These are phyloP conservation scores for Trichoderma lentiforme DNA, from an alignment of 2,329 filamentous ascomycete species.

Conservation along the genomic window DNA sequence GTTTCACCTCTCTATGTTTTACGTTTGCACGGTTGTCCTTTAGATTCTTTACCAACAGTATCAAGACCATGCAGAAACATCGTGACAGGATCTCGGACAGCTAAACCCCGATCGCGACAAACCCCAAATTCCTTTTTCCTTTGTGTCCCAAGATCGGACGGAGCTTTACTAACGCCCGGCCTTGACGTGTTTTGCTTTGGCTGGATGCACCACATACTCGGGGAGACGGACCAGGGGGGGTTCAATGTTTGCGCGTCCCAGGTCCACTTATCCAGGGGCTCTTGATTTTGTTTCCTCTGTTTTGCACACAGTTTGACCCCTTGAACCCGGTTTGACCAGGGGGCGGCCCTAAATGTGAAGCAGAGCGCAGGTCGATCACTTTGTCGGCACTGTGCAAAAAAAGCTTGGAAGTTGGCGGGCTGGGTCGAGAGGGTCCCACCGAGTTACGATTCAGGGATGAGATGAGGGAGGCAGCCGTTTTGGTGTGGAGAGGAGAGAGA, in stretches of 20 bases:
- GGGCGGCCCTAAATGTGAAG: background rate
- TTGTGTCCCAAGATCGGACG: background rate
- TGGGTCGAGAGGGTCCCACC: background rate
- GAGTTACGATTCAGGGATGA: background rate
- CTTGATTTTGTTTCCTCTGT: background rate
- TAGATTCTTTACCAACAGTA: background rate
- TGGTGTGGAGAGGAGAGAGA: background rate
- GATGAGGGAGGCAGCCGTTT: background rate
- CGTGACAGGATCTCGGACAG: background rate
- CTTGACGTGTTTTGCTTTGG: background rate
- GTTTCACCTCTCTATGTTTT: background rate
- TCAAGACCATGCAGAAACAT: background rate
- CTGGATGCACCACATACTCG: background rate
- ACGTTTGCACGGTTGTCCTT: background rate
- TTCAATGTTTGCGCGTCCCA: slow-evolving; percentile 10
- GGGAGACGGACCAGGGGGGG: background rate
- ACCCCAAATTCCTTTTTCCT: background rate
- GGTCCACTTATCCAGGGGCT: slow-evolving; percentile 16
- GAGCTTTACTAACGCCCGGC: background rate
- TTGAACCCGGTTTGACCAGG: background rate
- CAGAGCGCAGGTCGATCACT: background rate
- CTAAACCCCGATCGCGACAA: background rate
- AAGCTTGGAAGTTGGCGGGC: background rate
- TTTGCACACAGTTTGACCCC: background rate
- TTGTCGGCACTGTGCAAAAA: slow-evolving; percentile 7